Conservation (phyloP, 2,329 filamentous ascomycete species). For the Trichoderma atrobrunneum region DNA sequence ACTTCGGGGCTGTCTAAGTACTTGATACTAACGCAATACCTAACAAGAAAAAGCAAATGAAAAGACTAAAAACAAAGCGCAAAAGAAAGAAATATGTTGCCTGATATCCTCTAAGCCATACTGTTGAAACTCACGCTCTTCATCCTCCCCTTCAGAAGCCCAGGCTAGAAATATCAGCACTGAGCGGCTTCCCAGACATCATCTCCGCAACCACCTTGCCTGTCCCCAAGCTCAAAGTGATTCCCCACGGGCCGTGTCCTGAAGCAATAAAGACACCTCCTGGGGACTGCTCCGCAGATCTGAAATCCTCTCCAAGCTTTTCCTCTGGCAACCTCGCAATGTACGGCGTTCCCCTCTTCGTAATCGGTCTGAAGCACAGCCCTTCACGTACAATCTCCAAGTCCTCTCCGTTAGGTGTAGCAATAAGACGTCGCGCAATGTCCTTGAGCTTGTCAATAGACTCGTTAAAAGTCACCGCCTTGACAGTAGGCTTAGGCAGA, state of each 20-base stretch:
- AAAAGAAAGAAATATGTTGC: background rate
- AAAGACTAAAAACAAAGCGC: background rate
- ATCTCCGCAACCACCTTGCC: slow-evolving; percentile 70
- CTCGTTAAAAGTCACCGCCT: slow-evolving; percentile 21
- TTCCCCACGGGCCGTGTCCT: slow-evolving; percentile 77
- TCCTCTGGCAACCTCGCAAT: slow-evolving; percentile 56
- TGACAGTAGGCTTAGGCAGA: slow-evolving; percentile 48
- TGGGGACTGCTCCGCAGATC: slow-evolving; percentile 39
- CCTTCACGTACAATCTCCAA: slow-evolving; percentile 62
- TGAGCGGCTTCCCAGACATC: slow-evolving; percentile 56
- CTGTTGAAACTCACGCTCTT: background rate
- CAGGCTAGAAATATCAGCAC: slow-evolving; percentile 51
- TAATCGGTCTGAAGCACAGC: slow-evolving; percentile 72
- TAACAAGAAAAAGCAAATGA: background rate
- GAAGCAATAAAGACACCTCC: slow-evolving; percentile 69
- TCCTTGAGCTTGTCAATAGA: slow-evolving; percentile 49
- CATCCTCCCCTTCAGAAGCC: slow-evolving; percentile 13
- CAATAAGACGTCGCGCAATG: slow-evolving; percentile 49
- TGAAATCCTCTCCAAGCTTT: slow-evolving; percentile 49
- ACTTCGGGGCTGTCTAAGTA: slow-evolving; percentile 23
- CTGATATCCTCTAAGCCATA: background rate
- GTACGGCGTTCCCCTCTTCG: slow-evolving; percentile 61
- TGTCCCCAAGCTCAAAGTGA: slow-evolving; percentile 62
- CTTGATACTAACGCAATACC: background rate
- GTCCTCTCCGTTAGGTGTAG: slow-evolving; percentile 39